A percentile compares a stretch with the other conserved stretches of the same genome.
Evolutionary conservation across 345 rosid species (phyloP).

Genomic region (Garcia nutans): DNA sequence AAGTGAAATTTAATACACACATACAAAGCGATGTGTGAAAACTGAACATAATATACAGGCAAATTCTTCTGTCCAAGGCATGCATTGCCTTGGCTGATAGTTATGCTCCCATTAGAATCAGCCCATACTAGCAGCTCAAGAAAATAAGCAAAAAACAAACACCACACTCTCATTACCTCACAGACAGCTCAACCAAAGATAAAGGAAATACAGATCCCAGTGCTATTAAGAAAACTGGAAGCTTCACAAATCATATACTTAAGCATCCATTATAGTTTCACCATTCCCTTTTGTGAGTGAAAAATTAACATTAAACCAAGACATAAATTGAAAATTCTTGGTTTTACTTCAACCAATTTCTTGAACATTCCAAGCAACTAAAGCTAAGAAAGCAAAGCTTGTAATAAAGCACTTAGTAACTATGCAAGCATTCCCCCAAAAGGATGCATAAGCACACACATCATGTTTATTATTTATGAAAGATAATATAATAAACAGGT

Average conservation of each 20-base stretch:
- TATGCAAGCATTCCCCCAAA: background rate
- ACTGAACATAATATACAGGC: background rate
- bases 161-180: background rate
- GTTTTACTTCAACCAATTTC: background rate
- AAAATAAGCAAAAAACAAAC: background rate
- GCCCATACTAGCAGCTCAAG: background rate
- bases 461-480: background rate
- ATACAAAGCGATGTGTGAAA: too few relatives aligned
- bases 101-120: background rate
- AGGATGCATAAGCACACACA: background rate
- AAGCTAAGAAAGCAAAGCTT: background rate
- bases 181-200: background rate
- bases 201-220: background rate
- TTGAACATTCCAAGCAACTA: background rate
- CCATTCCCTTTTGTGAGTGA: too few relatives aligned
- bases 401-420: background rate
- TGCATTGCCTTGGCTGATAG: background rate
- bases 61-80: background rate
- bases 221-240: background rate
- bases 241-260: too few relatives aligned
- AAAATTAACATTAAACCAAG: too few relatives aligned
- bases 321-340: background rate
- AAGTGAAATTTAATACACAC: background rate
- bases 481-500: background rate
- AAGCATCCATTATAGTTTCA: too few relatives aligned